Evolutionary conservation across 805 yeast species (phyloP).

Genomic region (Blastobotrys peoriensis): DNA sequence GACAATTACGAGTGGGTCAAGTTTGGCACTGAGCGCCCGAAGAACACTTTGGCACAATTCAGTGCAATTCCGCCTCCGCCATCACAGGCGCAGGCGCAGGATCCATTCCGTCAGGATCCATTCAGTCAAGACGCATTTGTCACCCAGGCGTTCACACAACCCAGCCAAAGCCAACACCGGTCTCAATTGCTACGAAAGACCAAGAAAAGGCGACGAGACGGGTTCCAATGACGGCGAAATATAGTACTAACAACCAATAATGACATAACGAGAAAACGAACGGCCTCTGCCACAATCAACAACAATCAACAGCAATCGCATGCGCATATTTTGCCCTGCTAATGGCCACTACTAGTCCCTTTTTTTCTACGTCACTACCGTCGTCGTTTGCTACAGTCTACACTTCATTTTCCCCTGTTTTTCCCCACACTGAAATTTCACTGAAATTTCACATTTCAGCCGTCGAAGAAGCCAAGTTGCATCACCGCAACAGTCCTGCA

Average conservation of each 20-base stretch:
- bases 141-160: neutral
- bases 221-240: too few relatives aligned
- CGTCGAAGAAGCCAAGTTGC: too few relatives aligned
- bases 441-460: too few relatives aligned
- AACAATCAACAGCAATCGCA: neutral
- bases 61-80: slow-evolving; percentile 1
- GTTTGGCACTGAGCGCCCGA: neutral
- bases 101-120: neutral
- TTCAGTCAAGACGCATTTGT: neutral
- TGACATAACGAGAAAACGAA: neutral
- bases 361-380: neutral
- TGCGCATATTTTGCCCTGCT: neutral
- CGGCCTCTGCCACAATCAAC: neutral
- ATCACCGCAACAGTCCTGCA: too few relatives aligned
- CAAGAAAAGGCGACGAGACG: slow-evolving; percentile 2
- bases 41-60: neutral
- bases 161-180: neutral
- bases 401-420: too few relatives aligned
- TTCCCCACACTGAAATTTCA: too few relatives aligned
- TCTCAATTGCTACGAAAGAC: neutral
- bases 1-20: neutral
- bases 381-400: too few relatives aligned
- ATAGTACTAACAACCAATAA: too few relatives aligned
- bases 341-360: neutral
- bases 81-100: neutral